Conservation (phyloP, 1,284 basidiomycete species). For the Austroboletus novae-zelandiae region DNA sequence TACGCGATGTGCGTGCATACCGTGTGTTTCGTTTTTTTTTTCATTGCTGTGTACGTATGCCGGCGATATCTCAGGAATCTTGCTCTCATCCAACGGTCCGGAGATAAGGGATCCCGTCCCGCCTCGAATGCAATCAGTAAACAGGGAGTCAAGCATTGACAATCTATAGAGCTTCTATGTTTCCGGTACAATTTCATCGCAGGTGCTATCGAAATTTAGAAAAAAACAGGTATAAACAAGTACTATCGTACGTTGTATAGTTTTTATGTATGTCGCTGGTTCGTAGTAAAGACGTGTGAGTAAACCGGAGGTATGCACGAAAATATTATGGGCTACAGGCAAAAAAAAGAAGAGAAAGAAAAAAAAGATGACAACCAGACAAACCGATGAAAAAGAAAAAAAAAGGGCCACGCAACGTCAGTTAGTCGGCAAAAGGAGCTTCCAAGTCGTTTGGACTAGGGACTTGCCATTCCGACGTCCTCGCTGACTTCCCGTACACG, state of each 20-base stretch:
- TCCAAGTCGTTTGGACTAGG: slow-evolving; percentile 11
- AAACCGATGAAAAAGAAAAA: slow-evolving; percentile 15
- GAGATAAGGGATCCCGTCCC: too few relatives aligned
- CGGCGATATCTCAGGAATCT: too few relatives aligned
- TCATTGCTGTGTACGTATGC: too few relatives aligned
- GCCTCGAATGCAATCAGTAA: too few relatives aligned
- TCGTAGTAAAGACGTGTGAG: slow-evolving; percentile 9
- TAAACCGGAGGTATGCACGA: slow-evolving; percentile 23
- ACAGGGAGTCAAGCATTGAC: background rate
- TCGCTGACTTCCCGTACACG: slow-evolving; percentile 27
- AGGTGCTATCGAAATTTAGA: background rate
- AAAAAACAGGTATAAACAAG: slow-evolving; percentile 23
- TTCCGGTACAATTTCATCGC: background rate
- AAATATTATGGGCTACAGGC: slow-evolving; percentile 23
- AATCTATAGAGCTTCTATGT: slow-evolving; percentile 11
- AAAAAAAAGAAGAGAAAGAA: slow-evolving; percentile 2
- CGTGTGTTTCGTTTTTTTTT: too few relatives aligned
- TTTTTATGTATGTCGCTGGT: slow-evolving; percentile 10
- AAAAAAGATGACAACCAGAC: slow-evolving; percentile 6
- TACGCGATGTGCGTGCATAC: background rate
- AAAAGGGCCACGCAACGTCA: background rate
- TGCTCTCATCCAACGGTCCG: too few relatives aligned
- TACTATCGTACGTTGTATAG: slow-evolving; percentile 20
- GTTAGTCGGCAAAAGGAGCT: background rate
- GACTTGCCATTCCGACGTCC: slow-evolving; percentile 32